A percentile compares a stretch with the other conserved stretches of the same genome.
Conservation (phyloP, 441 rosid species). For the Rhodomyrtus psidioides region DNA sequence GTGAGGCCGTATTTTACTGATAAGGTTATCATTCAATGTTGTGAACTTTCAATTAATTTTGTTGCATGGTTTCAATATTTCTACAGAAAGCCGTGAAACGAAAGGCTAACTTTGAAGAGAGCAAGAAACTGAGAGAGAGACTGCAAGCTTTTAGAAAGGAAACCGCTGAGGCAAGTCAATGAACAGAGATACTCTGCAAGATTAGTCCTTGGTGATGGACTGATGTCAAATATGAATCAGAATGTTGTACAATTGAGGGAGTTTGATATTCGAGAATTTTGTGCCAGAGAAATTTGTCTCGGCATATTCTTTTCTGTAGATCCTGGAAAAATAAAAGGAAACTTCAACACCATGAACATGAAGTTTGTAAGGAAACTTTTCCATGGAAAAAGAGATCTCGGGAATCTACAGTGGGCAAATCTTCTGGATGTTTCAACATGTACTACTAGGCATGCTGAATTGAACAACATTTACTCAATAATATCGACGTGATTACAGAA, state of each 20-base stretch:
- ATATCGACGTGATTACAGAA: background rate
- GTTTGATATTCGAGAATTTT: background rate
- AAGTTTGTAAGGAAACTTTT: background rate
- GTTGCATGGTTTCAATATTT: background rate
- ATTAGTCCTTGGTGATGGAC: background rate
- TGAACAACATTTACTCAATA: background rate
- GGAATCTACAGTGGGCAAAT: background rate
- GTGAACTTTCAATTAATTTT: background rate
- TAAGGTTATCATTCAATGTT: background rate
- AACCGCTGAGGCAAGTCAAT: conserved; percentile 13
- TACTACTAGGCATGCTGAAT: background rate
- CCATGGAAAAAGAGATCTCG: background rate
- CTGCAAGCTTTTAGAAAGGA: conserved; percentile 35
- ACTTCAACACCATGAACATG: background rate
- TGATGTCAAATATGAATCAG: background rate
- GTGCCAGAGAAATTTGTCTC: background rate
- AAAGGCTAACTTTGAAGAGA: conserved; percentile 77
- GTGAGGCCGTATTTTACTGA: conserved; percentile 17
- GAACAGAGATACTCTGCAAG: background rate
- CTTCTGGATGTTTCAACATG: background rate
- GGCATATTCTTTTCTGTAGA: background rate
- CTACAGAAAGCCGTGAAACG: conserved; percentile 80
- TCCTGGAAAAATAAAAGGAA: background rate
- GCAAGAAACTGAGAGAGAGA: conserved; percentile 57
- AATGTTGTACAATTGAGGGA: background rate